A percentile compares a stretch with the other conserved stretches of the same genome.
Evolutionary conservation across 495 filamentous ascomycete genomes (phyloP).

Genomic region (Aspergillus ostianus): DNA sequence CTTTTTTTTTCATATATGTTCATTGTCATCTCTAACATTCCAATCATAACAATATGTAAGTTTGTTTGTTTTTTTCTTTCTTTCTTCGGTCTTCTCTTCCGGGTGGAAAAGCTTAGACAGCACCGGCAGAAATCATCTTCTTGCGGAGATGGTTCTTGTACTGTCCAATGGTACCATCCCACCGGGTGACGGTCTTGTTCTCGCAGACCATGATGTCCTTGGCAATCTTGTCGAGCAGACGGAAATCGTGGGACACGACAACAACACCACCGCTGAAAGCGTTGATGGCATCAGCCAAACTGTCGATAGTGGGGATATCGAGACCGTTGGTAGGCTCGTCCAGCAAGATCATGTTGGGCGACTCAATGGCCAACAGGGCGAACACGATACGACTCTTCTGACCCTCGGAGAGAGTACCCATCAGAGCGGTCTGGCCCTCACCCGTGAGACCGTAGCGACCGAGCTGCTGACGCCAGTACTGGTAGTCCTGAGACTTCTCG

Average conservation of each 20-base stretch:
- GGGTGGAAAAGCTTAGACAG: constrained; percentile 36
- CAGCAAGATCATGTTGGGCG: constrained; percentile 95
- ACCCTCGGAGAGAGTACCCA: constrained; percentile 96
- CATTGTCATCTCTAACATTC: constrained; percentile 43
- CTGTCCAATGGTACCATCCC: constrained; percentile 84
- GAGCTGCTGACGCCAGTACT: constrained; percentile 98
- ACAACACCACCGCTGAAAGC: constrained; percentile 95
- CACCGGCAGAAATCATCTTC: constrained; percentile 75
- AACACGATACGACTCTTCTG: constrained; percentile 99
- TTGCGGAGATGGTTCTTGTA: constrained; percentile 99
- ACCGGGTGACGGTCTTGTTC: constrained; percentile 83
- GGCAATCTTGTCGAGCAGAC: constrained; percentile 97
- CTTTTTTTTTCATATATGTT: constrained; percentile 16
- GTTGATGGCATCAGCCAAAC: constrained; percentile 95
- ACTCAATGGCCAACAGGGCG: constrained; percentile 90
- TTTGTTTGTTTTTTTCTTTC: constrained; percentile 4
- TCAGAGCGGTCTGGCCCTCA: constrained; percentile 91
- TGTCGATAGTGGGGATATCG: constrained; percentile 98
- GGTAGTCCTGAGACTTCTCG: constrained; percentile 90
- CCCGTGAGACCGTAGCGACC: constrained; percentile 90
- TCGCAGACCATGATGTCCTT: constrained; percentile 99
- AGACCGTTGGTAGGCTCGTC: constrained; percentile 99
- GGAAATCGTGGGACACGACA: constrained; percentile 97
- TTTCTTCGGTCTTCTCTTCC: neutral
- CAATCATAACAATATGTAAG: constrained; percentile 31